Evolutionary conservation across 2,329 filamentous ascomycete species (phyloP).

Genomic region (Hymenoscyphus salicellus): DNA sequence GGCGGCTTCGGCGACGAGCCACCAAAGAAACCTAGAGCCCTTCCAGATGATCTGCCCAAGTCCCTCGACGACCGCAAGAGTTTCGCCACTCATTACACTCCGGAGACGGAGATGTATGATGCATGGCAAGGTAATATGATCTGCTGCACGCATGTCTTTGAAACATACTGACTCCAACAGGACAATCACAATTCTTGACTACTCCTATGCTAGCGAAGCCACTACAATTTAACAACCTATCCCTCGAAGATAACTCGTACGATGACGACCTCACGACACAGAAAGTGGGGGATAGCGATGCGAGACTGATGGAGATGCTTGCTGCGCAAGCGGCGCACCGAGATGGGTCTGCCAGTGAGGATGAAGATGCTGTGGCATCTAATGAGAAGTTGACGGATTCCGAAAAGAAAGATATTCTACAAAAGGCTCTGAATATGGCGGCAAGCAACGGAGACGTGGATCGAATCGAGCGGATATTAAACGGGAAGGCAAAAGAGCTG

Average conservation of each 20-base stretch:
- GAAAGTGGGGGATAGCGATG: constrained; percentile 72
- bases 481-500: constrained; percentile 68
- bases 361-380: constrained; percentile 75
- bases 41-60: constrained; percentile 83
- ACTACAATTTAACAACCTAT: constrained; percentile 75
- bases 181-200: constrained; percentile 92
- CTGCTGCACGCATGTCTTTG: constrained; percentile 6
- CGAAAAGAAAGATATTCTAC: constrained; percentile 77
- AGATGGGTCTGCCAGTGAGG: constrained; percentile 67
- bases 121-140: constrained; percentile 79
- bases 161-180: constrained; percentile 46
- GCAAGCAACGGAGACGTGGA: constrained; percentile 92
- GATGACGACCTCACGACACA: constrained; percentile 57
- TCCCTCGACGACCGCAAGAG: constrained; percentile 84
- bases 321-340: constrained; percentile 87
- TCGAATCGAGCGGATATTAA: constrained; percentile 72
- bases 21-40: constrained; percentile 42
- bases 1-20: constrained; percentile 58
- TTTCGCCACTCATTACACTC: constrained; percentile 58
- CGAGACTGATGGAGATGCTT: constrained; percentile 90
- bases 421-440: constrained; percentile 89
- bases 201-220: constrained; percentile 81
- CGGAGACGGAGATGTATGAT: constrained; percentile 96
- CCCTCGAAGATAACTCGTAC: constrained; percentile 73
- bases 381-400: constrained; percentile 70